Percentiles rank a stretch among this genome's conserved stretches.
Conservation (phyloP, 2,329 filamentous ascomycete genomes). For the Rutstroemia sp. region DNA sequence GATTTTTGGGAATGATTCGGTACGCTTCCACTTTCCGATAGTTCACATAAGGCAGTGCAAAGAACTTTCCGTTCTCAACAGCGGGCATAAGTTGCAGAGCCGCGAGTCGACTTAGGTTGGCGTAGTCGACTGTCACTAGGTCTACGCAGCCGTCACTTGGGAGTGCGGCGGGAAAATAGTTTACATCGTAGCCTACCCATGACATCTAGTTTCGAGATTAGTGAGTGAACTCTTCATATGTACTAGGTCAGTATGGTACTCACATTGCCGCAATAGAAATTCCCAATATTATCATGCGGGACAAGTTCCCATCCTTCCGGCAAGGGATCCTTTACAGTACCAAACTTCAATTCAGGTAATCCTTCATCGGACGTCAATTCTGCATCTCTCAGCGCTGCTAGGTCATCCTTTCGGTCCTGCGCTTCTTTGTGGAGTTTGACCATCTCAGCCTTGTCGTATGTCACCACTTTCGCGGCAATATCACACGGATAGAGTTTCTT, state of each 20-base stretch:
- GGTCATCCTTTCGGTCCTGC: constrained; percentile 16
- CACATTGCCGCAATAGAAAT: constrained; percentile 84
- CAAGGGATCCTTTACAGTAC: constrained; percentile 66
- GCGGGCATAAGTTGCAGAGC: constrained; percentile 61
- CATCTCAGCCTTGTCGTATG: constrained; percentile 64
- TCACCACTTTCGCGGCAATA: constrained; percentile 71
- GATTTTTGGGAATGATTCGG: constrained; percentile 65
- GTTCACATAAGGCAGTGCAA: constrained; percentile 65
- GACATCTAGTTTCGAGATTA: constrained; percentile 51
- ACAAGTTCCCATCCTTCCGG: constrained; percentile 67
- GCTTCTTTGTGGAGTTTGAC: constrained; percentile 59
- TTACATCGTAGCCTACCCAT: constrained; percentile 75
- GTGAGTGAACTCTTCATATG: background rate
- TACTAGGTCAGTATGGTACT: constrained; percentile 27
- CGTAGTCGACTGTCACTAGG: constrained; percentile 63
- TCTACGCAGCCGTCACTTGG: constrained; percentile 79
- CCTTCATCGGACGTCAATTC: constrained; percentile 29
- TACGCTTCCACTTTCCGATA: constrained; percentile 80
- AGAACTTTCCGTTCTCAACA: constrained; percentile 65
- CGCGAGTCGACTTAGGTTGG: constrained; percentile 58
- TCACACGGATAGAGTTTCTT: constrained; percentile 82
- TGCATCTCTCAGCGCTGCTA: background rate
- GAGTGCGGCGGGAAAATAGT: constrained; percentile 78
- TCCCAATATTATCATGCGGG: constrained; percentile 69
- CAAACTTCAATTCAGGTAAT: constrained; percentile 67